Evolutionary conservation across 2,329 filamentous ascomycete genomes (phyloP), one percentile per base, ranked within the genome.

Genomic region (Lasiodiplodia sp.): DNA sequence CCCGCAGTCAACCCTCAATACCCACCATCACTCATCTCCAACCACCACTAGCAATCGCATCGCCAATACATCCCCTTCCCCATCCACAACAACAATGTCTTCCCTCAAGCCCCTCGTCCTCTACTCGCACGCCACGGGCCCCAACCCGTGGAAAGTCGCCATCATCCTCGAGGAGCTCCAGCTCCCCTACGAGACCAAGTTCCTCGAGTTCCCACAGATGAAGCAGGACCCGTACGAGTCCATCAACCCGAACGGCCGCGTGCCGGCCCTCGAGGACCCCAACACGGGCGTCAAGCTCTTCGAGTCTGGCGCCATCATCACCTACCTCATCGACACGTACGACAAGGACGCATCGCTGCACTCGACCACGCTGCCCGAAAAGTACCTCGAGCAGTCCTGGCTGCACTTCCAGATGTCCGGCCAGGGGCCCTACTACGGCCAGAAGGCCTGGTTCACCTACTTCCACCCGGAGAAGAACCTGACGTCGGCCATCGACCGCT

Each of bases 351-450:
- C 76, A 51, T 77, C 76, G 57, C 67, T 84, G 28, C 79, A 76
- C 58, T 83, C 81, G 70, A 69, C 68, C 7, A 16, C 63, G 72
- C 0, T 73, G 75, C 2, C 75, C 73, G 4, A 81, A 62, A 81
- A 79, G 69, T 74, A 78, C 2, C 78, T 79, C 4, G 38, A 57
- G 51, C 80, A 80, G 69, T 81, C 83, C 51, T 85, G 81, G 79
- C 77, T 85, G 4, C 79, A 78, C 72, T 84, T 80, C 74, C 82
- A 85, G 73, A 75, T 75, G 51, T 78, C 78, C 2, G 83, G 83
- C 8, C 83, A 85, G 70, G 83, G 83, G 1, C 83, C 83, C 0
- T 85, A 85, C 72, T 85, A 72, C 60, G 77, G 77, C 1, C 77
- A 79, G 69, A 73, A 71, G 3, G 69, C 71, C 12, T 82, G 80